Conservation (phyloP, 306 rosid species). For the Gynostemma pentaphyllum region DNA sequence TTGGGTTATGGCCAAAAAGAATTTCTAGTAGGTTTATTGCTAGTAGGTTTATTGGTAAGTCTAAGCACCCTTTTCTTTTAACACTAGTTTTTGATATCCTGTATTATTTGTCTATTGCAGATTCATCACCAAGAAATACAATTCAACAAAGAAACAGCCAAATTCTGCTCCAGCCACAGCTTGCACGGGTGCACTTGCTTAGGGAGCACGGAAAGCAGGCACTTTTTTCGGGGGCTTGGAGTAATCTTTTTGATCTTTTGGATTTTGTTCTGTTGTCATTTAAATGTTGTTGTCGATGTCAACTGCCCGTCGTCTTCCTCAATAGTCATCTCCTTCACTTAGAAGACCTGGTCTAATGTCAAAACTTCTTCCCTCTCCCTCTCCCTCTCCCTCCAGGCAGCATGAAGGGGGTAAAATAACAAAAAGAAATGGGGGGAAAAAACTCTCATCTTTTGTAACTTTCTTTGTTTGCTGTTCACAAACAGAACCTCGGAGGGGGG, state of each 20-base stretch:
- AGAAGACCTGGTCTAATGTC: neutral
- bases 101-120: constrained; percentile 26
- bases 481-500: constrained; percentile 1
- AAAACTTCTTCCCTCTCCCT: neutral
- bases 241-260: neutral
- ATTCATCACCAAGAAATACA: constrained; percentile 79
- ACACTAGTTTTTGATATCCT: neutral
- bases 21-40: no score
- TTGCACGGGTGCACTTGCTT: constrained; percentile 70
- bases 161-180: constrained; percentile 60
- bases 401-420: no score
- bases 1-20: neutral
- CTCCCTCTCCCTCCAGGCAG: no score
- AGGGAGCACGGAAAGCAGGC: constrained; percentile 6
- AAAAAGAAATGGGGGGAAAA: neutral
- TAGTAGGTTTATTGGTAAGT: neutral
- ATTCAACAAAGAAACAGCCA: constrained; percentile 58
- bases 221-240: neutral
- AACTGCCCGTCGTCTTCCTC: neutral
- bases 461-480: neutral
- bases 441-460: neutral
- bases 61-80: neutral
- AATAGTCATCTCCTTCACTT: neutral
- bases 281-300: neutral
- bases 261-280: neutral